Conservation (phyloP, 106 monocot species). For the Phalaenopsis equestris region DNA sequence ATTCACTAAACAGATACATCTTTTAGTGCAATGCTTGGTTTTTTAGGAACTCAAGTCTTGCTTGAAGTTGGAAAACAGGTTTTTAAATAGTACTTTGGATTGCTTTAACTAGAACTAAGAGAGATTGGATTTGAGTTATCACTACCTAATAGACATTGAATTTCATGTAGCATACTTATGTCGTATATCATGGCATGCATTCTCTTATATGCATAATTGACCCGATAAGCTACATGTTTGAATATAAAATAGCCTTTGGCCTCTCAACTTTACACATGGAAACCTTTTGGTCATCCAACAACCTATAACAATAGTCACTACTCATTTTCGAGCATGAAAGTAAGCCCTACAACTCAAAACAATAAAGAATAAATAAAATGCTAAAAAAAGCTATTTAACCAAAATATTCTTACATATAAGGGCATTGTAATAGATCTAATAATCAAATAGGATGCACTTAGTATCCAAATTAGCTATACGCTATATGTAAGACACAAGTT, state of each 20-base stretch:
- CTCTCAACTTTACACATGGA: conserved; percentile 8
- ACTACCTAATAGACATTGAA: no score
- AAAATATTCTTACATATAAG: not conserved
- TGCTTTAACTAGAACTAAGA: no score
- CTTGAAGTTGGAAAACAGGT: no score
- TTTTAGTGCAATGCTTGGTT: no score
- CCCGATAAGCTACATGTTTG: not conserved
- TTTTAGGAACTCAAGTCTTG: no score
- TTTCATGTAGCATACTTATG: no score
- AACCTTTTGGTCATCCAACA: conserved; percentile 17
- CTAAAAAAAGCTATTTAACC: conserved; percentile 10
- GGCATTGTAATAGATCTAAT: not conserved
- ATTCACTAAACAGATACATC: no score
- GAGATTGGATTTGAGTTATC: no score
- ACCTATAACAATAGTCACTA: conserved; percentile 27
- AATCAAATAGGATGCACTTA: not conserved
- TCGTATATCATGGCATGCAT: no score
- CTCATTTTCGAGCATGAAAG: conserved; percentile 19
- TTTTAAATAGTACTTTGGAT: no score
- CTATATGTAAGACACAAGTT: not conserved
- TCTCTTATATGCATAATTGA: not conserved
- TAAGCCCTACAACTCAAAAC: conserved; percentile 26
- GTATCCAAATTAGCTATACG: not conserved
- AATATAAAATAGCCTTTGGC: not conserved
- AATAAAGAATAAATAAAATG: conserved; percentile 24